Evolutionary conservation across 331 rosid species (phyloP).

Genomic region (Stylosanthes scabra): DNA sequence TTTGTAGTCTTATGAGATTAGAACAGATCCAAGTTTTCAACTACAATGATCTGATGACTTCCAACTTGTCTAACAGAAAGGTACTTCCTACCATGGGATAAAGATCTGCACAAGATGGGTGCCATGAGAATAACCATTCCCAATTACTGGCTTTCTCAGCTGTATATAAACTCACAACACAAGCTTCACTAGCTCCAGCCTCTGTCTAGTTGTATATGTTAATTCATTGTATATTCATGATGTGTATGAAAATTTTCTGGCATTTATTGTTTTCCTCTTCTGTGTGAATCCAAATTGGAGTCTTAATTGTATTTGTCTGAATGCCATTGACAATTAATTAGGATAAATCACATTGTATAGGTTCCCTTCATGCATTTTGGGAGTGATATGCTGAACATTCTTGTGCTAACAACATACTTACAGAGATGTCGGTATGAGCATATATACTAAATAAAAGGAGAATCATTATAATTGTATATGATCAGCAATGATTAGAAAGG

Average conservation of each 20-base stretch:
- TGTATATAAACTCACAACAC: not conserved
- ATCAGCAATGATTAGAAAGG: not conserved
- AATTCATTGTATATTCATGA: conserved; percentile 13
- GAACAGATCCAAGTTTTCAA: not conserved
- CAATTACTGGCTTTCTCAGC: not conserved
- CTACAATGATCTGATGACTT: not conserved
- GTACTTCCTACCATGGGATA: conserved; percentile 53
- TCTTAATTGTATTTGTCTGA: too few species aligned
- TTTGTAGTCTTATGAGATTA: not conserved
- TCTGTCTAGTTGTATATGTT: not conserved
- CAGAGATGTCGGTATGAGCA: too few species aligned
- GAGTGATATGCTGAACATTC: too few species aligned
- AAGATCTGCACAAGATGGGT: conserved; percentile 52
- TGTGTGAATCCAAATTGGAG: not conserved
- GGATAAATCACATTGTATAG: too few species aligned
- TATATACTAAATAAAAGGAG: too few species aligned
- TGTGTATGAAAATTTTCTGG: not conserved
- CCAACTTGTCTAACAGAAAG: conserved; percentile 49
- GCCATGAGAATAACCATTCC: conserved; percentile 32
- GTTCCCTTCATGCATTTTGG: too few species aligned
- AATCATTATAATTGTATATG: too few species aligned
- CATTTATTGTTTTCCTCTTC: not conserved
- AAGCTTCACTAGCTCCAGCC: not conserved
- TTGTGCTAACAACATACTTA: too few species aligned
- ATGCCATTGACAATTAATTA: too few species aligned